phyloP scores from a whole-genome alignment of 805 yeast species.

The Candida montana region DNA sequence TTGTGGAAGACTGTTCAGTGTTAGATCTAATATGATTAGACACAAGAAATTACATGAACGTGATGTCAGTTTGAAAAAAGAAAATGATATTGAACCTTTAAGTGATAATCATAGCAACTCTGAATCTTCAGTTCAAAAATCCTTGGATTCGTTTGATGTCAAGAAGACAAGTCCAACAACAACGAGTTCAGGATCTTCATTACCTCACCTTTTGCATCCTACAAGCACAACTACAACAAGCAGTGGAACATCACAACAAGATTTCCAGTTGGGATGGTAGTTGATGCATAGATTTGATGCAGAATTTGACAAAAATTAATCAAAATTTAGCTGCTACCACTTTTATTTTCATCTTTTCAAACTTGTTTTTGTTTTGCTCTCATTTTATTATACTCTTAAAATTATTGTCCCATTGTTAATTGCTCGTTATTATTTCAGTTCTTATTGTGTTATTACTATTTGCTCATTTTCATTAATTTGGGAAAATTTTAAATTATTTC shows the following conservation, averaged over 20 bases:
- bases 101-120: not conserved
- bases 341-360: too few species aligned
- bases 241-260: not conserved
- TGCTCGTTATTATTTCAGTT: too few species aligned
- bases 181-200: not conserved
- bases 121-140: not conserved
- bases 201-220: slow-evolving; percentile 7
- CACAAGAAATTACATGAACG: slow-evolving; percentile 63
- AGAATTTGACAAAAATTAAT: too few species aligned
- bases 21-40: slow-evolving; percentile 75
- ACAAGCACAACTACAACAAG: not conserved
- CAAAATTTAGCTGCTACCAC: too few species aligned
- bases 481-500: too few species aligned
- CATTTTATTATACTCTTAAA: too few species aligned
- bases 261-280: slow-evolving; percentile 4
- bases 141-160: not conserved
- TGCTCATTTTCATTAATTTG: too few species aligned
- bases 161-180: not conserved
- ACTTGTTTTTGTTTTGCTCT: too few species aligned
- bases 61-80: slow-evolving; percentile 13
- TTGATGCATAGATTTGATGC: not conserved
- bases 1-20: slow-evolving; percentile 67
- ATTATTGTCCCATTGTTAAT: too few species aligned
- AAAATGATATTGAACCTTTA: not conserved
- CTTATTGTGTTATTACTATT: too few species aligned